Percentiles rank a stretch among this genome's conserved stretches.
phyloP scores from a whole-genome alignment of 768 basidiomycete species.

The Amylocystis lapponica region DNA sequence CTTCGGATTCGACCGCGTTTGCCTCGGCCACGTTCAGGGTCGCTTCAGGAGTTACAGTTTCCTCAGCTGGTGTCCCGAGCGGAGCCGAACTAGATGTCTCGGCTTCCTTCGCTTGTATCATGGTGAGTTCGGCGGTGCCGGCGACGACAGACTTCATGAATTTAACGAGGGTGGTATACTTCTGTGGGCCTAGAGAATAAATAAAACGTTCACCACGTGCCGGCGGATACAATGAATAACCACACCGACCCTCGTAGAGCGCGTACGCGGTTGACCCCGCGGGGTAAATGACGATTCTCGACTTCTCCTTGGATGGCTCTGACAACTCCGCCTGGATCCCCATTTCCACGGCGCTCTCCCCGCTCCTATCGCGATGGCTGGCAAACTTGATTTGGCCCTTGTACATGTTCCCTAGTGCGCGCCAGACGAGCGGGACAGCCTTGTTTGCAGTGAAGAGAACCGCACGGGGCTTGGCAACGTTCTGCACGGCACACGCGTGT shows the following conservation, averaged over 20 bases:
- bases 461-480: constrained; percentile 43
- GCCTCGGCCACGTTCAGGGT: not conserved
- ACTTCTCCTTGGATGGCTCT: constrained; percentile 44
- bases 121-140: constrained; percentile 52
- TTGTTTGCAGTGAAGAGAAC: constrained; percentile 73
- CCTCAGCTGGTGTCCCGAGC: not conserved
- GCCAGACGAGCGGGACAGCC: constrained; percentile 75
- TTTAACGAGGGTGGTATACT: constrained; percentile 67
- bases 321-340: too few species aligned
- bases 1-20: not conserved
- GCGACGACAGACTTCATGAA: constrained; percentile 70
- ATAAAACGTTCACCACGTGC: not conserved
- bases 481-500: constrained; percentile 20
- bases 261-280: constrained; percentile 49
- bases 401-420: constrained; percentile 72
- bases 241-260: constrained; percentile 68
- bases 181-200: constrained; percentile 48
- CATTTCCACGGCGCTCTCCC: constrained; percentile 48
- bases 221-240: not conserved
- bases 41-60: not conserved
- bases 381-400: constrained; percentile 56
- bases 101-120: not conserved
- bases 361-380: constrained; percentile 60
- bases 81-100: not conserved
- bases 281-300: constrained; percentile 71